phyloP scores from a whole-genome alignment of 2,329 filamentous ascomycete genomes.

The Nemania sp. region DNA sequence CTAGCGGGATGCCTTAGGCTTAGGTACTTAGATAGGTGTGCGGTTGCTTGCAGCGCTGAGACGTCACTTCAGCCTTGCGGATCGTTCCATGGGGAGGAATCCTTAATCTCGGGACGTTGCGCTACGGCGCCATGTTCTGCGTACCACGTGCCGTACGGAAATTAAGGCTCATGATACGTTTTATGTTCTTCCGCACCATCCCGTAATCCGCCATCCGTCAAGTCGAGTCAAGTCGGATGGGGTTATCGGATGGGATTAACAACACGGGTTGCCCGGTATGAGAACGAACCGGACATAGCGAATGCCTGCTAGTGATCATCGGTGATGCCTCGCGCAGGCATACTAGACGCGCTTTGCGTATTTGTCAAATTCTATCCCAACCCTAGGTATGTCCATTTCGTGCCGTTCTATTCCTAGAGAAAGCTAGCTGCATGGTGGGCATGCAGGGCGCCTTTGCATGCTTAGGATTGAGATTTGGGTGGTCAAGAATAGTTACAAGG shows the following conservation, averaged over 20 bases:
- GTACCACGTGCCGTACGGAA: background rate
- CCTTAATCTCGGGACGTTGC: background rate
- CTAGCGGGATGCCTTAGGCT: background rate
- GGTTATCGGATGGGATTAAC: no score
- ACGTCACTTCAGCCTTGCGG: constrained; percentile 9
- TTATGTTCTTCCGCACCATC: background rate
- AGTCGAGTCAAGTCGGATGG: no score
- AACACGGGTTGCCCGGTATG: no score
- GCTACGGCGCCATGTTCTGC: background rate
- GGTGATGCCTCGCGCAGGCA: background rate
- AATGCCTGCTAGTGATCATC: background rate
- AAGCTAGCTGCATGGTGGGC: background rate
- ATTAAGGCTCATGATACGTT: background rate
- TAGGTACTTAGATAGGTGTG: background rate
- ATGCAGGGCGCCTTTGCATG: background rate
- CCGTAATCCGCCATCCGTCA: background rate
- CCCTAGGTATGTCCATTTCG: background rate
- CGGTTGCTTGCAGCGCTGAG: background rate
- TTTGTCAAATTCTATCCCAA: background rate
- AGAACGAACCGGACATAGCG: background rate
- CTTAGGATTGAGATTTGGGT: background rate
- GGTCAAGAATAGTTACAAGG: background rate
- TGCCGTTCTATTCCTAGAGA: background rate
- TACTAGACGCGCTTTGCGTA: background rate
- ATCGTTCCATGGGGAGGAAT: background rate